Evolutionary conservation across 2,329 filamentous ascomycete genomes (phyloP).

Genomic region (Didymella pinodella): DNA sequence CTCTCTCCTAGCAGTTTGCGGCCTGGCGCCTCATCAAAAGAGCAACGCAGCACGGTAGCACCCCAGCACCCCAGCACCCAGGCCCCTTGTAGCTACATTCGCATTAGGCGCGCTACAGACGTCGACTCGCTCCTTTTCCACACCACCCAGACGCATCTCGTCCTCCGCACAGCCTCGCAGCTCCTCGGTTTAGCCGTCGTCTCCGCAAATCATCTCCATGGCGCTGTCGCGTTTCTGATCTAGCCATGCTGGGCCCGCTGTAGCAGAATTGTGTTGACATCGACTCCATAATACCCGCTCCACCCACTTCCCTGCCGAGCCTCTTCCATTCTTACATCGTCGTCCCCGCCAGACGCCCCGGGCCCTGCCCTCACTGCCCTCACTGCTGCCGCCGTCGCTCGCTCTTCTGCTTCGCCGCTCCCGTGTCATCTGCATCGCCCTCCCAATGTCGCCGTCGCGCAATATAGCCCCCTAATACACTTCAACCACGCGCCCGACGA

Average conservation of each 20-base stretch:
- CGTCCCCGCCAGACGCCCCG: constrained; percentile 2
- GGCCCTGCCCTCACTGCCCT: background rate
- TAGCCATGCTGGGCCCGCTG: constrained; percentile 20
- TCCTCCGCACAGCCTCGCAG: constrained; percentile 15
- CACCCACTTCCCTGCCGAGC: background rate
- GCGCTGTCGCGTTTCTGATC: constrained; percentile 11
- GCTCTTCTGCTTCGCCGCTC: background rate
- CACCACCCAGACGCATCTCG: constrained; percentile 14
- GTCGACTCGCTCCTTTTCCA: constrained; percentile 12
- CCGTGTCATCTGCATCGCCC: background rate
- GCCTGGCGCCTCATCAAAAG: constrained; percentile 11
- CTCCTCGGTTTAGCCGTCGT: constrained; percentile 1
- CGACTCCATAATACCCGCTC: background rate
- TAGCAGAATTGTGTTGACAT: constrained; percentile 8
- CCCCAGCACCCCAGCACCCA: background rate
- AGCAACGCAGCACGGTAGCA: background rate
- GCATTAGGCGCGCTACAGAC: constrained; percentile 12
- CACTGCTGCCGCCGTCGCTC: background rate
- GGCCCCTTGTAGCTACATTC: constrained; percentile 9
- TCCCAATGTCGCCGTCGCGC: constrained; percentile 32
- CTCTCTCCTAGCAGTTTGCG: constrained; percentile 7
- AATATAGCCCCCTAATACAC: constrained; percentile 19
- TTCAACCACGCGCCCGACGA: constrained; percentile 26
- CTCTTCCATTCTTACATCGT: constrained; percentile 8
- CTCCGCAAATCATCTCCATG: constrained; percentile 5